A percentile compares a stretch with the other conserved stretches of the same genome.
phyloP scores from a whole-genome alignment of 805 yeast genomes.

The Nematodospora valgi region DNA sequence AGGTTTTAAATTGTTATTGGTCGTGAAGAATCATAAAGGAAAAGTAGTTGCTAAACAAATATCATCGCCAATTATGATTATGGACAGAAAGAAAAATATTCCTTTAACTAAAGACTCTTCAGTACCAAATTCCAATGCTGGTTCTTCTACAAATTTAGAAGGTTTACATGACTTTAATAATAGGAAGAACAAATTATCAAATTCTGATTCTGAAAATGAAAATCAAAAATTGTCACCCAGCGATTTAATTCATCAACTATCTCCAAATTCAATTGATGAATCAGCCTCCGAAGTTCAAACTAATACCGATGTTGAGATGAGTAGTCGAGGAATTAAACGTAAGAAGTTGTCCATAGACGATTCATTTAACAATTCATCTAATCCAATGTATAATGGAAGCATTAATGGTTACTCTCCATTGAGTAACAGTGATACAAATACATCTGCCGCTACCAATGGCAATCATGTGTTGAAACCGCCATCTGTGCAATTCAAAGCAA shows the following conservation, averaged over 20 bases:
- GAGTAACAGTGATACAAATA: constrained; percentile 43
- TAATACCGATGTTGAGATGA: constrained; percentile 27
- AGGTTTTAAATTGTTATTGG: constrained; percentile 75
- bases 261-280: constrained; percentile 62
- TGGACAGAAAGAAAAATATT: constrained; percentile 78
- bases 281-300: constrained; percentile 53
- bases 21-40: constrained; percentile 59
- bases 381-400: constrained; percentile 38
- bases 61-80: constrained; percentile 78
- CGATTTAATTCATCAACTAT: constrained; percentile 42
- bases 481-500: neutral
- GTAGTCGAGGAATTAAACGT: constrained; percentile 40
- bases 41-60: constrained; percentile 67
- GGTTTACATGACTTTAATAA: constrained; percentile 3
- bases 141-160: constrained; percentile 20
- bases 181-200: constrained; percentile 8
- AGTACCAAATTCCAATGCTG: constrained; percentile 16
- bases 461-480: constrained; percentile 5
- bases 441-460: constrained; percentile 18
- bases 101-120: constrained; percentile 11
- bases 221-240: constrained; percentile 3
- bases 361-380: constrained; percentile 31
- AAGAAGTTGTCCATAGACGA: constrained; percentile 49
- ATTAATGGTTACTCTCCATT: constrained; percentile 46
- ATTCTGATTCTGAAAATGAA: constrained; percentile 11